These are phyloP conservation scores for Adenanthera pavonina DNA, from an alignment of 306 rosid species.

Conservation along the genomic window DNA sequence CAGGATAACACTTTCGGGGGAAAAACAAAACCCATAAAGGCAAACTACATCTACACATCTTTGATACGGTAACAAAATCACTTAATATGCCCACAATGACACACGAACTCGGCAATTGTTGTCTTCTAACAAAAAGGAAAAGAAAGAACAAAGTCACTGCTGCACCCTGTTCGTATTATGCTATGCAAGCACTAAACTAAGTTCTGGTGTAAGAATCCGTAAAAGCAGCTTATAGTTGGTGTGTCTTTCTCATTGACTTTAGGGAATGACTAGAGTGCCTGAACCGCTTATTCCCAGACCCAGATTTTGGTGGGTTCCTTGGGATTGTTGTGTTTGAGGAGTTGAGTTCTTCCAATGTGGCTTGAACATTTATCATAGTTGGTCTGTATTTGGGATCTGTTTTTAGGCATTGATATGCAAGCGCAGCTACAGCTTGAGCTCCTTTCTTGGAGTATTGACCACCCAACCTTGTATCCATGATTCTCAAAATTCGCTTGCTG, in stretches of 20 bases:
- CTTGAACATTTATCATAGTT: constrained; percentile 64
- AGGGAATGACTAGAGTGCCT: constrained; percentile 50
- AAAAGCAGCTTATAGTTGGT: constrained; percentile 31
- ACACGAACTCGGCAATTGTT: background rate
- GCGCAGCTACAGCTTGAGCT: constrained; percentile 80
- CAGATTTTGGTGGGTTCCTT: constrained; percentile 49
- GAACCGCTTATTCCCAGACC: constrained; percentile 31
- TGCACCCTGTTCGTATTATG: background rate
- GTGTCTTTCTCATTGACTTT: constrained; percentile 38
- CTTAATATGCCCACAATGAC: background rate
- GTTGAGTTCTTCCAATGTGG: constrained; percentile 61
- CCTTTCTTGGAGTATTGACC: constrained; percentile 90
- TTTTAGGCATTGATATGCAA: constrained; percentile 69
- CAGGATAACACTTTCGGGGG: background rate
- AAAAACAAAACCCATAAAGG: background rate
- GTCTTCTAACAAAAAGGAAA: constrained; percentile 3
- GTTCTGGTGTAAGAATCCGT: background rate
- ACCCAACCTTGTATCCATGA: constrained; percentile 81
- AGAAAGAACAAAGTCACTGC: constrained; percentile 12
- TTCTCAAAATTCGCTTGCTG: constrained; percentile 65
- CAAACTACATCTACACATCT: background rate
- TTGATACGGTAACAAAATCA: background rate
- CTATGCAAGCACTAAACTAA: background rate
- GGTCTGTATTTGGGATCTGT: constrained; percentile 76
- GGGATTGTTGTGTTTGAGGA: constrained; percentile 50